Base-by-base conservation (phyloP, 345 rosid species). In the Citrus reticulata region DNA sequence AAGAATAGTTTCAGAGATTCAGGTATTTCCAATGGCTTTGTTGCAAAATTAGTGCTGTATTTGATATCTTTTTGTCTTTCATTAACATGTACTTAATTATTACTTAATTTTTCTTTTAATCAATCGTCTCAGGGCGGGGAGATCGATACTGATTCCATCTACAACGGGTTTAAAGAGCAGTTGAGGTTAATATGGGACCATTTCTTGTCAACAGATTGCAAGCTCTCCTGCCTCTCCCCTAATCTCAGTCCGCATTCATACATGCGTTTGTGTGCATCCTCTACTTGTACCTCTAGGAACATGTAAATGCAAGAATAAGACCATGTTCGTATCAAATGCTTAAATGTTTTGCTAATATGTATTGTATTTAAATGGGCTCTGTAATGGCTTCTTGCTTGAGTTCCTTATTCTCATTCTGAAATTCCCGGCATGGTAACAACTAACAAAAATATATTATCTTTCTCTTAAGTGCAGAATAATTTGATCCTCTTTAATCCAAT, bases 1-100 rank as follows among this genome's bases (percentile, higher is more conserved):
- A 81, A 88, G 88, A 63, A 20, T 94, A 2, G 79, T 80, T 73
- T 83, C 87, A 72, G 83, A 83, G 76, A 70, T 81, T 2, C 80
- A 29, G 80, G 89, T 55, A 76, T 49, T 49, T 49, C 55, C 20
- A 14, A 49, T 40, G 55, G 16, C 55, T 49, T 49, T 49, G 20
- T 49, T 6, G 14, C 20, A n/a, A 68, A 42, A 13, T 1, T 25
- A 25, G 57, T 20, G 27, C 2, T 24, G 6, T 14, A 25, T 42
- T 30, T 5, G 20, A 40, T 68, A 7, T 14, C 6, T 24, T 42
- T 16, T 16, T 37, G 20, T 29, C 34, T 69, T 69, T 24, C 34
- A 42, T 24, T 14, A 42, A 46, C 73, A 51, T 20, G 27, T 9
- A 17, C 19, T 32, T 30, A 3, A 39, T 25, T 61, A 27, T 7